These are phyloP conservation scores for Metarhizium brunneum DNA, from an alignment of 2,329 filamentous ascomycete species.

Conservation along the genomic window DNA sequence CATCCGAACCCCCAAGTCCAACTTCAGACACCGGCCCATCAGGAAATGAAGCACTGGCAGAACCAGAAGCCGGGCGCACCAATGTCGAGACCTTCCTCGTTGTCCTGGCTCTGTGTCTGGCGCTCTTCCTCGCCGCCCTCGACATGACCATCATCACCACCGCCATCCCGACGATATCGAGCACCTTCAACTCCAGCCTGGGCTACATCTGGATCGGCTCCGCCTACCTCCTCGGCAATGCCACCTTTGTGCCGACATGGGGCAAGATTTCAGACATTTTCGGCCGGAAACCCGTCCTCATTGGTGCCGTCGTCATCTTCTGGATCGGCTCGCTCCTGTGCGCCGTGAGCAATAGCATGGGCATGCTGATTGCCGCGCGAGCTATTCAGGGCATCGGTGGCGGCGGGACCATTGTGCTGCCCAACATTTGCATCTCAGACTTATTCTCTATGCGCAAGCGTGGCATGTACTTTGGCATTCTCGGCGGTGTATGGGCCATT, in stretches of 20 bases:
- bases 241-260: constrained; percentile 60
- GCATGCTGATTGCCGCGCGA: constrained; percentile 43
- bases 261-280: constrained; percentile 52
- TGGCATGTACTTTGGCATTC: constrained; percentile 42
- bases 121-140: constrained; percentile 44
- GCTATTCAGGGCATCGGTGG: constrained; percentile 49
- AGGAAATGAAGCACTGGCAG: constrained; percentile 1
- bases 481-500: constrained; percentile 53
- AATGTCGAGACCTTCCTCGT: constrained; percentile 28
- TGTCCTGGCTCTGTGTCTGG: constrained; percentile 31
- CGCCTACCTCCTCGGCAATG: constrained; percentile 63
- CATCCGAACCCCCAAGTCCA: neutral
- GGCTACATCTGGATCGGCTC: constrained; percentile 74
- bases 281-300: constrained; percentile 45
- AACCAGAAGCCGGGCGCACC: constrained; percentile 26
- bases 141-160: constrained; percentile 58
- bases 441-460: constrained; percentile 42
- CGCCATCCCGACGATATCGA: constrained; percentile 55
- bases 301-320: constrained; percentile 42
- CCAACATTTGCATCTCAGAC: constrained; percentile 50
- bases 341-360: constrained; percentile 38
- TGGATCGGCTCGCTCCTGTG: constrained; percentile 45
- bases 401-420: constrained; percentile 48
- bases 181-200: constrained; percentile 52
- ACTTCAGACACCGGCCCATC: neutral